These are phyloP conservation scores for Triangularia verruculosa DNA, from an alignment of 2,329 filamentous ascomycete genomes.

Conservation along the genomic window DNA sequence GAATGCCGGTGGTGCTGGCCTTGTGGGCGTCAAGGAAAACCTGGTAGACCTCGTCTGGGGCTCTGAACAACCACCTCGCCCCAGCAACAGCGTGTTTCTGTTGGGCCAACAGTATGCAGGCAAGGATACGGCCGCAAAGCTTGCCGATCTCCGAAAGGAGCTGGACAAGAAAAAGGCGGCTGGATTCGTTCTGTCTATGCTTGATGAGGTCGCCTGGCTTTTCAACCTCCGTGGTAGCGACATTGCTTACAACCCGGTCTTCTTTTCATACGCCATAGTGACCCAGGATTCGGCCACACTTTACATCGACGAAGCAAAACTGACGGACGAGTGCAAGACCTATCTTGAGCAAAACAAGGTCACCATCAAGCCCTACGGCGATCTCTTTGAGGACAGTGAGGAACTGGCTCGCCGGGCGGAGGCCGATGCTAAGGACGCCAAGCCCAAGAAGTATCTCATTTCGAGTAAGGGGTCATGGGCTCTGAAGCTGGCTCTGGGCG, in stretches of 20 bases:
- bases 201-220: constrained; percentile 97
- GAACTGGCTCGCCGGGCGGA: constrained; percentile 48
- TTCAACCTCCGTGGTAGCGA: constrained; percentile 94
- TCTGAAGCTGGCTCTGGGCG: constrained; percentile 79
- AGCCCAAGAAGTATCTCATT: constrained; percentile 69
- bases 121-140: constrained; percentile 77
- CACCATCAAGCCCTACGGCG: constrained; percentile 74
- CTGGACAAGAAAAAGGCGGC: constrained; percentile 84
- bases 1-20: constrained; percentile 75
- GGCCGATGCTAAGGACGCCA: constrained; percentile 32
- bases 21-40: constrained; percentile 75
- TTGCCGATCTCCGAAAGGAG: constrained; percentile 84
- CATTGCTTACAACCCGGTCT: constrained; percentile 96
- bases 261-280: constrained; percentile 92
- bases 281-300: constrained; percentile 74
- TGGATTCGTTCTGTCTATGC: constrained; percentile 87
- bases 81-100: constrained; percentile 71
- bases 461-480: constrained; percentile 94
- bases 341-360: constrained; percentile 71
- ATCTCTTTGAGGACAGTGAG: constrained; percentile 76
- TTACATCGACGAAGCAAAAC: constrained; percentile 79
- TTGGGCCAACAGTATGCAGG: constrained; percentile 73
- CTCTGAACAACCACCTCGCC: constrained; percentile 66
- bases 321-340: constrained; percentile 63
- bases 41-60: constrained; percentile 92